phyloP scores from a whole-genome alignment of 768 basidiomycete genomes.

The Pholiota molesta region DNA sequence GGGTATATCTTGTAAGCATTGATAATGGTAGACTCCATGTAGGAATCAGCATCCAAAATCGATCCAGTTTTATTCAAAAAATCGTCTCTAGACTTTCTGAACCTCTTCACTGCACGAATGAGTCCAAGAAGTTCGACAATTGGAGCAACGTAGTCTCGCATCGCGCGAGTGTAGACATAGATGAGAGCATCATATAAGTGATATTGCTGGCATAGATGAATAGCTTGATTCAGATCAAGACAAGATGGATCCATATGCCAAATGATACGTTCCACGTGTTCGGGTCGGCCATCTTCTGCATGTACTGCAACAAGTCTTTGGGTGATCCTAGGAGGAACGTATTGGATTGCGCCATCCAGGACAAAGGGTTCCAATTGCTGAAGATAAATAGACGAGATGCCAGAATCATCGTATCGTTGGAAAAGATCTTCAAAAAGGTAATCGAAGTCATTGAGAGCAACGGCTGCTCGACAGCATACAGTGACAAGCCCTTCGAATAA shows the following conservation, averaged over 20 bases:
- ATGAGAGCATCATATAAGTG: conserved; percentile 92
- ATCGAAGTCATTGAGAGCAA: conserved; percentile 78
- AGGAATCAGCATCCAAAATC: conserved; percentile 31
- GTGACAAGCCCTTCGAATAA: conserved; percentile 89
- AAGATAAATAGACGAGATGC: conserved; percentile 86
- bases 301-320: conserved; percentile 83
- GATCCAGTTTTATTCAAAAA: conserved; percentile 30
- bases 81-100: conserved; percentile 43
- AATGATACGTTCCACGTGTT: conserved; percentile 84
- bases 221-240: conserved; percentile 92
- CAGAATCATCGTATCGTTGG: conserved; percentile 82
- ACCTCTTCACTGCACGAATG: conserved; percentile 67
- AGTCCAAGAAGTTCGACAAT: conserved; percentile 82
- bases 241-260: conserved; percentile 95
- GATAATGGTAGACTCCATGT: conserved; percentile 59
- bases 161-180: conserved; percentile 88
- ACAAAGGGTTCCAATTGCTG: conserved; percentile 81
- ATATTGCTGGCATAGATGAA: conserved; percentile 81
- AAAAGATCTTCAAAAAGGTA: conserved; percentile 94
- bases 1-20: conserved; percentile 93
- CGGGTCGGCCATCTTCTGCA: conserved; percentile 68
- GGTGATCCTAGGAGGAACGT: conserved; percentile 85
- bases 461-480: conserved; percentile 76
- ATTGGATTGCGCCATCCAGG: conserved; percentile 68
- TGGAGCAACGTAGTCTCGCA: conserved; percentile 89